Conservation (phyloP, 176 grass and related monocot species). For the Triticum timopheevii region DNA sequence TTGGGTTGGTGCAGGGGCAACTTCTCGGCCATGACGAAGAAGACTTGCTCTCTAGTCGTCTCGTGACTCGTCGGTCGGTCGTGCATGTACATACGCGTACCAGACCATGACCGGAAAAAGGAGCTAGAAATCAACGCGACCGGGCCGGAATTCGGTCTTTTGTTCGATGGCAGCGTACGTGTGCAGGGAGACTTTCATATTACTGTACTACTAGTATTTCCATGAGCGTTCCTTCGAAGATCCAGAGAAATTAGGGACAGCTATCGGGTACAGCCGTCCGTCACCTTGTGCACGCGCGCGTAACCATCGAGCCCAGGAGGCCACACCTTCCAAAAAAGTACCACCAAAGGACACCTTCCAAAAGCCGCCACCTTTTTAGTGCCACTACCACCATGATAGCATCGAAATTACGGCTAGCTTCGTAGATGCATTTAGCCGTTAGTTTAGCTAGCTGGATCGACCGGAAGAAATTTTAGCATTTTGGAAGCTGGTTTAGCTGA, state of each 20-base stretch:
- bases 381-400: background rate
- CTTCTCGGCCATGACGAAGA: slow-evolving; percentile 1
- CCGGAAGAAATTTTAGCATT: no score
- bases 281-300: background rate
- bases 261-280: background rate
- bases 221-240: background rate
- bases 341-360: background rate
- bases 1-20: background rate
- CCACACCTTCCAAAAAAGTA: background rate
- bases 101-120: background rate
- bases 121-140: background rate
- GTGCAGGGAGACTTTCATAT: no score
- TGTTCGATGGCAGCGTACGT: background rate
- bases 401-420: background rate
- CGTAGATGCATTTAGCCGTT: background rate
- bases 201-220: background rate
- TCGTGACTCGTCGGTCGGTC: slow-evolving; percentile 17
- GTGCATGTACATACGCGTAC: background rate
- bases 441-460: background rate
- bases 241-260: background rate
- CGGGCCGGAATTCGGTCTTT: background rate
- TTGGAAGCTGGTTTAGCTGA: background rate
- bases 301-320: background rate
- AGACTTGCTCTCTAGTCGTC: background rate
- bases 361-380: background rate